Evolutionary conservation across 257 asterid species (phyloP), one percentile per base, ranked within the genome.

Genomic region (Nicotiana otophora): DNA sequence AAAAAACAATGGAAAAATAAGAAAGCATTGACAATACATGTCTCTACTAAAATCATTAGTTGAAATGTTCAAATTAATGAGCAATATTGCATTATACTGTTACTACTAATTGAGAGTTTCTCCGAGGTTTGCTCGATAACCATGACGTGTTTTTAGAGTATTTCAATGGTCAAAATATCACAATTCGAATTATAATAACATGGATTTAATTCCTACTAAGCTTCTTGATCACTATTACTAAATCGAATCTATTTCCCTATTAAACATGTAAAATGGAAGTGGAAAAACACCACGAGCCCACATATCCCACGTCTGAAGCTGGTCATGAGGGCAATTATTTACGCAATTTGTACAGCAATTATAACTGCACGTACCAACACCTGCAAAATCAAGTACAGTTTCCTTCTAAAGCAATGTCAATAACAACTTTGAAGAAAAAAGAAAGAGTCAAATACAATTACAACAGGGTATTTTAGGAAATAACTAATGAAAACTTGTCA

Each of bases 51-150:
- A 10, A 80, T 33, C 81, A 64, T 84, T 5, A 51, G 82, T 81
- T 84, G 88, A 87, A 81, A 80, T 82, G 84, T 82, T 85, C 85
- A 87, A 82, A 34, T 82, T 51, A 69, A 75, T 82, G 72, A 76
- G 57, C 0, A 9, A 69, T 66, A 8, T 14, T 15, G 70, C 15
- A 28, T 7, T 11, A 31, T 2, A 30, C 7, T 28, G 39, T 28
- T 12, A 17, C 1, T 26, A 11, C 11, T 53, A 53, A 4, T 53
- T 3, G 58, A 12, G 19, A 10, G 58, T 53, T 53, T 53, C 17
- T 1, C 58, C 58, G 58, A 53, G 58, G 6, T 53, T 15, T 3
- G 3, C 57, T 51, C 57, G 16, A 14, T 11, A 10, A 51, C 16
- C 57, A 51, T 51, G 57, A 14, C 57, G 57, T 11, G 55, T 12